A percentile compares a stretch with the other conserved stretches of the same genome.
phyloP scores from a whole-genome alignment of 805 yeast genomes.

The Lachancea lanzarotensis region DNA sequence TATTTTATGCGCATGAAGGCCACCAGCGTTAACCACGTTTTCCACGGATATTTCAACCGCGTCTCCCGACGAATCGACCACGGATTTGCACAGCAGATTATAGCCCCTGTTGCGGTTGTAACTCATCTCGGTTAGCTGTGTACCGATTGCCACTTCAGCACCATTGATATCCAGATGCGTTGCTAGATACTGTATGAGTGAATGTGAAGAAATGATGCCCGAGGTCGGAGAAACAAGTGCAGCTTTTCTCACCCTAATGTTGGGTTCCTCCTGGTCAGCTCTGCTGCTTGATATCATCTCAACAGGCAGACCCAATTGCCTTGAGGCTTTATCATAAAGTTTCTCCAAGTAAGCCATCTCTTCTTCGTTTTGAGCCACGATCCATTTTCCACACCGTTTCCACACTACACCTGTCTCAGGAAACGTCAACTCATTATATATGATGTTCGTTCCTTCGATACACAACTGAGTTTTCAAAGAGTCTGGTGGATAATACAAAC shows the following conservation, averaged over 20 bases:
- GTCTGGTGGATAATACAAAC: slow-evolving; percentile 68
- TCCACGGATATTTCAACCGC: slow-evolving; percentile 44
- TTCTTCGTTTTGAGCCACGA: slow-evolving; percentile 69
- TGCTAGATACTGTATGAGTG: slow-evolving; percentile 54
- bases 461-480: slow-evolving; percentile 66
- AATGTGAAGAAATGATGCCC: slow-evolving; percentile 80
- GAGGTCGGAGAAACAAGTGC: slow-evolving; percentile 71
- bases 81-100: slow-evolving; percentile 28
- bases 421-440: slow-evolving; percentile 45
- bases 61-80: slow-evolving; percentile 22
- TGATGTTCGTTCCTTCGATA: slow-evolving; percentile 61
- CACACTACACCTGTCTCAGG: slow-evolving; percentile 48
- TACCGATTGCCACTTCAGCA: slow-evolving; percentile 60
- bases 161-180: slow-evolving; percentile 48
- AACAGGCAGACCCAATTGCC: slow-evolving; percentile 50
- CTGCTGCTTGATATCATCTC: slow-evolving; percentile 42
- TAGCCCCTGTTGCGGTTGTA: slow-evolving; percentile 24
- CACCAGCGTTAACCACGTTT: slow-evolving; percentile 70
- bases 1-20: slow-evolving; percentile 65
- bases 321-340: slow-evolving; percentile 43
- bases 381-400: slow-evolving; percentile 71
- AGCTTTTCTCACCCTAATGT: slow-evolving; percentile 55
- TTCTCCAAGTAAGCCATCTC: slow-evolving; percentile 55
- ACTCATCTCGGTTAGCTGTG: slow-evolving; percentile 44
- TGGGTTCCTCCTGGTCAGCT: slow-evolving; percentile 54